Percentiles rank a stretch among this genome's conserved stretches.
Evolutionary conservation across 371 early-diverging fungal species (phyloP).

Genomic region (Chytridium lagenaria): DNA sequence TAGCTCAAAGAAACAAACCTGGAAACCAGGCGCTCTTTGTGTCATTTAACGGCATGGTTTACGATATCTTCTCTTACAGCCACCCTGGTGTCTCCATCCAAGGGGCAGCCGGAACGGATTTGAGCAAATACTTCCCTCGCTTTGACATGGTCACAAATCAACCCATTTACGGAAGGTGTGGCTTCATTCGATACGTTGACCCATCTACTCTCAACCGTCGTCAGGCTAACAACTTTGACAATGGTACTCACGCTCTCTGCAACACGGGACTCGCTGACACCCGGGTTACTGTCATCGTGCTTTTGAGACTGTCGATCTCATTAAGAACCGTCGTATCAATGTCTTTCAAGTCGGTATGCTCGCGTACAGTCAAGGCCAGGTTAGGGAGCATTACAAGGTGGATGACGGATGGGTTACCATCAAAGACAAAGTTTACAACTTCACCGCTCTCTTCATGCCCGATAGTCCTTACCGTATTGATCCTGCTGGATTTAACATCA

Average conservation of each 20-base stretch:
- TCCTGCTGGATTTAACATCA: conserved; percentile 16
- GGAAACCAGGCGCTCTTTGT: conserved; percentile 43
- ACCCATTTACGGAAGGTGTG: conserved; percentile 24
- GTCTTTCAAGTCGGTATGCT: conserved; percentile 39
- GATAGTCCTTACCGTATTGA: conserved; percentile 26
- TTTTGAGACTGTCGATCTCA: conserved; percentile 20
- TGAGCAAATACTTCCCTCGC: conserved; percentile 42
- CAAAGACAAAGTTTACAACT: conserved; percentile 46
- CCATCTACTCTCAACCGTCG: not conserved
- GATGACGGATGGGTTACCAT: conserved; percentile 44
- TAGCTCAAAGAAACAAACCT: conserved; percentile 30
- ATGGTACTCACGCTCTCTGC: conserved; percentile 23
- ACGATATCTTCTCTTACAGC: conserved; percentile 65
- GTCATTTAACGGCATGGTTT: conserved; percentile 76
- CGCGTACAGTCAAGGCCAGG: conserved; percentile 26
- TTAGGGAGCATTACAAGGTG: conserved; percentile 34
- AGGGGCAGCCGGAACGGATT: conserved; percentile 41
- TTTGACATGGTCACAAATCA: conserved; percentile 31
- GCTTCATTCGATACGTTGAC: conserved; percentile 22
- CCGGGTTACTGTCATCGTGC: conserved; percentile 49
- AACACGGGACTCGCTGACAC: conserved; percentile 10
- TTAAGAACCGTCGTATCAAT: conserved; percentile 38
- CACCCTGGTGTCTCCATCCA: conserved; percentile 41
- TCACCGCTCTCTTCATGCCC: conserved; percentile 22
- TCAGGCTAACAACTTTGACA: not conserved